Evolutionary conservation across 2,329 filamentous ascomycete genomes (phyloP).

Genomic region (Xylaria sp.): DNA sequence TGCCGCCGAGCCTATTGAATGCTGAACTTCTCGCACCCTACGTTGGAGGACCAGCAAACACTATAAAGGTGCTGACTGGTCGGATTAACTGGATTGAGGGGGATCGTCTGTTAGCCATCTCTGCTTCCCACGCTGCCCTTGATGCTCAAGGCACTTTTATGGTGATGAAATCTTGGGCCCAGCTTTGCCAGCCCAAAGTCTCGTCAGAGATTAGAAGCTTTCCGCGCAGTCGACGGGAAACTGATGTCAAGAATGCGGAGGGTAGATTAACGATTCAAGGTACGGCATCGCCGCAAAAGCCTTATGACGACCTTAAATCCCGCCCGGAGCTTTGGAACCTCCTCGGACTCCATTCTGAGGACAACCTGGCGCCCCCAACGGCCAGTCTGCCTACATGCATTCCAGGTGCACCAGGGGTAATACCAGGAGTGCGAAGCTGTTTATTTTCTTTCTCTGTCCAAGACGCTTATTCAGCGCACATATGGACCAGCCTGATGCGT

Average conservation of each 20-base stretch:
- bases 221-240: neutral
- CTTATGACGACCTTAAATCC: neutral
- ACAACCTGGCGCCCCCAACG: neutral
- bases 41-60: neutral
- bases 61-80: neutral
- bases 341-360: neutral
- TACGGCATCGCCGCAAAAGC: neutral
- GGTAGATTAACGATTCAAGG: too few relatives aligned
- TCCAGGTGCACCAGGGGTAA: neutral
- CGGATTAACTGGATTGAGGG: neutral
- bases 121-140: neutral
- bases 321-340: conserved; percentile 6
- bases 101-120: neutral
- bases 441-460: neutral
- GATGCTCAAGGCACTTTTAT: neutral
- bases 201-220: neutral
- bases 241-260: neutral
- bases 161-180: neutral
- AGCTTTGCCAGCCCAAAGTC: neutral
- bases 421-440: neutral
- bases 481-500: conserved; percentile 3
- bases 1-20: neutral
- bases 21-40: neutral
- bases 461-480: conserved; percentile 5
- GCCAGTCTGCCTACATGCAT: neutral